Base-by-base conservation (phyloP, 2,329 filamentous ascomycete species). In the Cercospora sp. region DNA sequence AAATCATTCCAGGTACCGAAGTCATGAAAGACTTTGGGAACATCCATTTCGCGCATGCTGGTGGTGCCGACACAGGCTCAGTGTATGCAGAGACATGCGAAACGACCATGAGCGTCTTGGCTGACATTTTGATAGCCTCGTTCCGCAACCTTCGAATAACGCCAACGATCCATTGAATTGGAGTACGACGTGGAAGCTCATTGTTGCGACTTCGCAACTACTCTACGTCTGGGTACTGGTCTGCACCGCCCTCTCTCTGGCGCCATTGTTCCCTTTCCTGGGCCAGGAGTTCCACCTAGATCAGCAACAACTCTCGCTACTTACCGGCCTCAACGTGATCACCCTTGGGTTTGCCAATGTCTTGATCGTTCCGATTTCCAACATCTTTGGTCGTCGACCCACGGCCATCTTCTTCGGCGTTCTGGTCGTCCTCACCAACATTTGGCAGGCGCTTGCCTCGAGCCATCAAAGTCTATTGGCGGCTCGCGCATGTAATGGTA, bases 331-430 rank as follows among this genome's bases (percentile, higher is more conserved):
- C 30, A 82, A 80, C 51, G 80, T 83, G 42, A 79, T 83, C 58
- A 80, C 80, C 1, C 77, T 82, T 0, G 82, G 81, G 1, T 81
- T 80, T 64, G 79, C 80, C 20, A 83, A 83, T 63, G 79, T 83
- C 67, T 71, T 83, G 66, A 80, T 82, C 53, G 80, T 83, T 13
- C 81, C 81, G 5, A 69, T 81, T 5, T 79, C 78, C 63, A 82
- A 82, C 67, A 82, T 82, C 61, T 83, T 80, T 61, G 81, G 81
- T 20, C 77, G 81, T 10, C 77, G 81, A 23, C 75, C 79, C 2
- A 73, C 81, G 18, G 78, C 78, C 66, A 75, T 83, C 57, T 70
- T 80, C 12, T 81, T 80, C 66, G 78, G 80, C 2, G 69, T 81
- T 1, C 67, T 82, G 7, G 79, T 82, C 57, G 76, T 81, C 59